Evolutionary conservation across 1,284 basidiomycete genomes (phyloP).

Genomic region (Psilocybe mexicana): DNA sequence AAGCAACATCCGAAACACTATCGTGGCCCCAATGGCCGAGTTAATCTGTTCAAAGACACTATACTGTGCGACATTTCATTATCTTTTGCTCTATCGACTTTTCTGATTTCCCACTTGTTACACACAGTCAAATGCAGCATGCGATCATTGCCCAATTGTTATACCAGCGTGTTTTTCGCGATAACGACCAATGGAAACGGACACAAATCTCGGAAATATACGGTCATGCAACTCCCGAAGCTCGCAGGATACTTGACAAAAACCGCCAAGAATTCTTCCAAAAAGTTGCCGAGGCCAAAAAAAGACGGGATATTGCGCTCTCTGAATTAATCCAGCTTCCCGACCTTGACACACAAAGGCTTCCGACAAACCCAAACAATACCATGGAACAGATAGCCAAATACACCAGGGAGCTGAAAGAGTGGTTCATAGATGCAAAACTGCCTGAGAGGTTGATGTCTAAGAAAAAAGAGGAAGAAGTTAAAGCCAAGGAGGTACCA

Average conservation of each 20-base stretch:
- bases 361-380: slow-evolving; percentile 12
- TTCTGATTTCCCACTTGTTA: background rate
- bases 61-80: slow-evolving; percentile 16
- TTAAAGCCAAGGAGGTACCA: slow-evolving; percentile 8
- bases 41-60: slow-evolving; percentile 12
- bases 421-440: slow-evolving; percentile 33
- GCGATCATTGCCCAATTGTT: slow-evolving; percentile 25
- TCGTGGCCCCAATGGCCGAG: slow-evolving; percentile 13
- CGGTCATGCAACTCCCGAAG: slow-evolving; percentile 27
- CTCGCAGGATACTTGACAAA: slow-evolving; percentile 29
- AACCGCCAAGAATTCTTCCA: slow-evolving; percentile 23
- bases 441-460: slow-evolving; percentile 21
- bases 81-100: background rate
- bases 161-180: slow-evolving; percentile 19
- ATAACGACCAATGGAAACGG: slow-evolving; percentile 30
- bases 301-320: slow-evolving; percentile 24
- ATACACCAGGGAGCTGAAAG: slow-evolving; percentile 33
- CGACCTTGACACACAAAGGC: slow-evolving; percentile 20
- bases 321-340: slow-evolving; percentile 27
- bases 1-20: slow-evolving; percentile 4
- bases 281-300: slow-evolving; percentile 21
- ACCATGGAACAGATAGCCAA: slow-evolving; percentile 25
- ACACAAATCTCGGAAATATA: slow-evolving; percentile 32
- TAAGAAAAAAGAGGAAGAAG: slow-evolving; percentile 12
- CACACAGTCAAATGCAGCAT: slow-evolving; percentile 23